phyloP scores from a whole-genome alignment of 257 asterid genomes.

The Solanum ossicruentum region DNA sequence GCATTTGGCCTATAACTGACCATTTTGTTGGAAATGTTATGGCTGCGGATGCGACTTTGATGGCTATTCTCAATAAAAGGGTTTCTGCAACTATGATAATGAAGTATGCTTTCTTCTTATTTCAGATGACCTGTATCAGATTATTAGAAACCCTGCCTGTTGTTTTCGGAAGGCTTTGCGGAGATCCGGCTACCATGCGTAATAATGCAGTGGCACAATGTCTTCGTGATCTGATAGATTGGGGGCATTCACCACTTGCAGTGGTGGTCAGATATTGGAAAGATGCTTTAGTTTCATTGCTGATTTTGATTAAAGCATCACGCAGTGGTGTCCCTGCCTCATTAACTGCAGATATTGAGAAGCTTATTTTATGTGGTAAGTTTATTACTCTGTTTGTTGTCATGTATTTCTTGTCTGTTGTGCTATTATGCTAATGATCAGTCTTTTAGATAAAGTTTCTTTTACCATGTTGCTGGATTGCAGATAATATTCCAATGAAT shows the following conservation, averaged over 20 bases:
- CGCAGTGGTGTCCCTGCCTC: slow-evolving; percentile 46
- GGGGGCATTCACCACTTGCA: slow-evolving; percentile 88
- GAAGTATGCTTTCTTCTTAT: neutral
- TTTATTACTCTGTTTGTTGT: slow-evolving; percentile 3
- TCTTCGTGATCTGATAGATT: slow-evolving; percentile 76
- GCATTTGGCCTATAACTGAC: neutral
- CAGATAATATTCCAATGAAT: slow-evolving; percentile 56
- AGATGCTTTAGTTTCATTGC: slow-evolving; percentile 53
- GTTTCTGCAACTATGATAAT: neutral
- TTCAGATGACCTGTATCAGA: slow-evolving; percentile 88
- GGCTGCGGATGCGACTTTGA: neutral
- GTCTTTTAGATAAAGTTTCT: slow-evolving; percentile 2
- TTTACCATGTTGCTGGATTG: slow-evolving; percentile 8
- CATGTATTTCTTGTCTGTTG: slow-evolving; percentile 1
- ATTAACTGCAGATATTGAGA: slow-evolving; percentile 41
- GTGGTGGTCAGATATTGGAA: slow-evolving; percentile 88
- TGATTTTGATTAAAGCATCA: slow-evolving; percentile 45
- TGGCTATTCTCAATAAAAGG: neutral
- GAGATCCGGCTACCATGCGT: slow-evolving; percentile 17
- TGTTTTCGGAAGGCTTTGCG: slow-evolving; percentile 44
- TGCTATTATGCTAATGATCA: neutral
- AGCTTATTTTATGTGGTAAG: slow-evolving; percentile 64
- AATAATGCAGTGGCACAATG: slow-evolving; percentile 33
- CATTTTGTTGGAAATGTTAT: neutral
- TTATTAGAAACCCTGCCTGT: slow-evolving; percentile 74